Conservation (phyloP, 805 yeast genomes). For the Tetrapisispora namnaoensis region DNA sequence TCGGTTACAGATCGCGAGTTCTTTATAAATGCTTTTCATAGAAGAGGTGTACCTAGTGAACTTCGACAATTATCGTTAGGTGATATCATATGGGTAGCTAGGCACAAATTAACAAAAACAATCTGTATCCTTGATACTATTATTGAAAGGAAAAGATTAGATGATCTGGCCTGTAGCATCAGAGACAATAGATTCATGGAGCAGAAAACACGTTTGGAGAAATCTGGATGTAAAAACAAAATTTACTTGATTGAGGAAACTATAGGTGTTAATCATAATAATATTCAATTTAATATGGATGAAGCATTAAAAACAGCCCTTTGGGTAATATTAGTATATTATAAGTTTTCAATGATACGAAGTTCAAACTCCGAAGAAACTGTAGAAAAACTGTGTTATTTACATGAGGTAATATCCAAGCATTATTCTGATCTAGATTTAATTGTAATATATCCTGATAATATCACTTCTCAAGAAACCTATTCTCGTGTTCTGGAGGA, state of each 20-base stretch:
- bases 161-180: conserved; percentile 75
- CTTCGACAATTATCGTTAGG: conserved; percentile 64
- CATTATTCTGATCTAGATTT: conserved; percentile 34
- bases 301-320: conserved; percentile 71
- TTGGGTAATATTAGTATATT: conserved; percentile 54
- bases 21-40: conserved; percentile 46
- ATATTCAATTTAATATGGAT: conserved; percentile 36
- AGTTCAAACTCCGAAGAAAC: conserved; percentile 72
- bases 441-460: conserved; percentile 43
- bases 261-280: conserved; percentile 23
- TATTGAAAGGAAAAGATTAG: conserved; percentile 83
- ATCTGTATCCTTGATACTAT: conserved; percentile 70
- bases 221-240: conserved; percentile 57
- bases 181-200: conserved; percentile 83
- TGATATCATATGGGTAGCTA: conserved; percentile 85
- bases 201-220: conserved; percentile 67
- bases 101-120: conserved; percentile 43
- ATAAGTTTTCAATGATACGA: conserved; percentile 56
- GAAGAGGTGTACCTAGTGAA: conserved; percentile 41
- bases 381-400: conserved; percentile 29
- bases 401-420: conserved; percentile 44
- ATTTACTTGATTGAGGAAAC: conserved; percentile 77
- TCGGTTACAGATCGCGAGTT: conserved; percentile 59
- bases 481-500: conserved; percentile 34
- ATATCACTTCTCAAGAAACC: conserved; percentile 41